These are phyloP conservation scores for Podaxis rugospora DNA, from an alignment of 768 basidiomycete genomes.

Conservation along the genomic window DNA sequence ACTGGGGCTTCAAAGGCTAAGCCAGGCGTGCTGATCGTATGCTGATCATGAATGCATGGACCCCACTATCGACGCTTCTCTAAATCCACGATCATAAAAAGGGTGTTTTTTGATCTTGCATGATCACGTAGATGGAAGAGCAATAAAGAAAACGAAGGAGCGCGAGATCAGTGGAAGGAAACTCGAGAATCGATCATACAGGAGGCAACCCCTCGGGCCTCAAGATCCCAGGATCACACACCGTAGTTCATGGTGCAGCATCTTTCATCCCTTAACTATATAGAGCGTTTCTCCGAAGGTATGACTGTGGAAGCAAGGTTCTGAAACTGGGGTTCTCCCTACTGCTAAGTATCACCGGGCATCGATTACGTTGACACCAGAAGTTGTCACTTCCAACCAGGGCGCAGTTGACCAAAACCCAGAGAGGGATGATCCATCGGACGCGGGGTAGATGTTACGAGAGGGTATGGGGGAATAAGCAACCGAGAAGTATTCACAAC, in stretches of 20 bases:
- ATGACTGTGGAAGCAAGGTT: not conserved
- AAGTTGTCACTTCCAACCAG: not conserved
- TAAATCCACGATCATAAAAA: no score
- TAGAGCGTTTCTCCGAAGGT: not conserved
- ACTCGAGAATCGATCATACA: not conserved
- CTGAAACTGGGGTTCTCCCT: conserved; percentile 3
- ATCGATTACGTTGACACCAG: not conserved
- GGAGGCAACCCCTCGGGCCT: not conserved
- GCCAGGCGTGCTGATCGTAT: no score
- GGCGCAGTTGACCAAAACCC: not conserved
- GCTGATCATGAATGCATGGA: no score
- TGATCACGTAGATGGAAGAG: not conserved
- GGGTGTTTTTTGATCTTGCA: no score
- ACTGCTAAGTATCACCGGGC: not conserved
- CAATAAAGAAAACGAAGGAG: not conserved
- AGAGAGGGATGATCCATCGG: not conserved
- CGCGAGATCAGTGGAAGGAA: no score
- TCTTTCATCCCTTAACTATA: not conserved
- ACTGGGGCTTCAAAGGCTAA: no score
- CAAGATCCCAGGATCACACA: no score
- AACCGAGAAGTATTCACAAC: not conserved
- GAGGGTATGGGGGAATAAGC: not conserved
- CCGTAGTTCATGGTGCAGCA: not conserved
- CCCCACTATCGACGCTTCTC: no score
- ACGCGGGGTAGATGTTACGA: not conserved